These are phyloP conservation scores for Mucor sp. DNA, from an alignment of 371 early-diverging fungal genomes.

Conservation along the genomic window DNA sequence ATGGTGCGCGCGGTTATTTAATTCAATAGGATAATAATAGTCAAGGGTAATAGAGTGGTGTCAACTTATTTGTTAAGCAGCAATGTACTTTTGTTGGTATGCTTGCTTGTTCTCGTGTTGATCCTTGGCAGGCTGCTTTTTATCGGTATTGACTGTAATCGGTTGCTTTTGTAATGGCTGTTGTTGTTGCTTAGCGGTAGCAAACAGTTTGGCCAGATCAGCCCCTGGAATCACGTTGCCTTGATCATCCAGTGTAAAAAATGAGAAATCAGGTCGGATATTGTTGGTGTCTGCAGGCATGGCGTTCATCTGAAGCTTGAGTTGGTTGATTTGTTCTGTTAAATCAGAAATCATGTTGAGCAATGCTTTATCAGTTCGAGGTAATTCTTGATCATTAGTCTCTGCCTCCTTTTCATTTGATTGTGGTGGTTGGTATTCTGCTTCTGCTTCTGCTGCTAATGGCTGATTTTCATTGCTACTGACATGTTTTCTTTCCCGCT, in stretches of 20 bases:
- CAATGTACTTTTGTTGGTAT: constrained; percentile 19
- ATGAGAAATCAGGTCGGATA: not conserved
- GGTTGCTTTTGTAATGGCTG: not conserved
- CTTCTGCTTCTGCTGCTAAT: not conserved
- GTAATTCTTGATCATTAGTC: no score
- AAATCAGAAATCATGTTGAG: constrained; percentile 28
- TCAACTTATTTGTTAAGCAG: not conserved
- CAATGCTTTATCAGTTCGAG: not conserved
- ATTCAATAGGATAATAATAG: not conserved
- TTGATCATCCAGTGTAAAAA: constrained; percentile 18
- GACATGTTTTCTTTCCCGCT: not conserved
- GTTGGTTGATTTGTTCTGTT: constrained; percentile 30
- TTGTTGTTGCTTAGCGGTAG: not conserved
- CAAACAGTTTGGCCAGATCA: constrained; percentile 5
- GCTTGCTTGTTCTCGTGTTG: constrained; percentile 25
- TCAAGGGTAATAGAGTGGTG: constrained; percentile 5
- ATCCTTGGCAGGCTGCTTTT: constrained; percentile 9
- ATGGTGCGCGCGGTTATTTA: not conserved
- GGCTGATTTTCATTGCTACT: not conserved
- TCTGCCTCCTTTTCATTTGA: not conserved
- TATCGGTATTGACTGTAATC: not conserved
- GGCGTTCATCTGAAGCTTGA: constrained; percentile 20
- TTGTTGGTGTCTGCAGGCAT: not conserved
- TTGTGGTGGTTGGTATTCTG: not conserved
- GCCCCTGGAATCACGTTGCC: constrained; percentile 19